Evolutionary conservation across 352 stramenopile species (phyloP).

Genomic region (Thraustochytrium striatum): DNA sequence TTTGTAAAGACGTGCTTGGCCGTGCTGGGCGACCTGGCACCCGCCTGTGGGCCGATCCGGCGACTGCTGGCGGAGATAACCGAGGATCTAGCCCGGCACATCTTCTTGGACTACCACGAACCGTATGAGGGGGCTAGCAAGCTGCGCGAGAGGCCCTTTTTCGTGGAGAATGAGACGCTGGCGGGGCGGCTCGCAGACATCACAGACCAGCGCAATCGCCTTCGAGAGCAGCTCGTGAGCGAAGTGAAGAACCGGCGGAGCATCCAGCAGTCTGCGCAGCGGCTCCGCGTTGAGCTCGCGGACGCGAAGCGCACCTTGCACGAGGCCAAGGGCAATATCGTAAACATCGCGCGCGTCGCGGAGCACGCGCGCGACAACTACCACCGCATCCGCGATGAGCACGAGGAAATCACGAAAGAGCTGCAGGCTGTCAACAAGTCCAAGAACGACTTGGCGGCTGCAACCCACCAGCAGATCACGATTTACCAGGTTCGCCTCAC

Average conservation of each 20-base stretch:
- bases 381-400: conserved; percentile 29
- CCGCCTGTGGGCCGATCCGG: neutral
- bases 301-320: conserved; percentile 16
- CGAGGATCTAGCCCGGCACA: conserved; percentile 18
- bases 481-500: conserved; percentile 29
- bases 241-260: neutral
- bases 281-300: neutral
- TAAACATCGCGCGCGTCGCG: neutral
- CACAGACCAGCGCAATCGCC: neutral
- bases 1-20: neutral
- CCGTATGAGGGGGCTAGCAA: neutral
- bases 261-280: neutral
- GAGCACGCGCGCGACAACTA: conserved; percentile 29
- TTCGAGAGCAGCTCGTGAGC: neutral
- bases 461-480: neutral
- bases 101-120: conserved; percentile 10
- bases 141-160: conserved; percentile 29
- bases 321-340: neutral
- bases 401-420: conserved; percentile 36
- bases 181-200: neutral
- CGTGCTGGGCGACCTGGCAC: conserved; percentile 20
- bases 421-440: neutral
- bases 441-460: neutral
- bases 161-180: neutral
- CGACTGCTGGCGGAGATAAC: conserved; percentile 11